Conservation (phyloP, 148 eudicot species). For the Amaranthus hypochondriacus region DNA sequence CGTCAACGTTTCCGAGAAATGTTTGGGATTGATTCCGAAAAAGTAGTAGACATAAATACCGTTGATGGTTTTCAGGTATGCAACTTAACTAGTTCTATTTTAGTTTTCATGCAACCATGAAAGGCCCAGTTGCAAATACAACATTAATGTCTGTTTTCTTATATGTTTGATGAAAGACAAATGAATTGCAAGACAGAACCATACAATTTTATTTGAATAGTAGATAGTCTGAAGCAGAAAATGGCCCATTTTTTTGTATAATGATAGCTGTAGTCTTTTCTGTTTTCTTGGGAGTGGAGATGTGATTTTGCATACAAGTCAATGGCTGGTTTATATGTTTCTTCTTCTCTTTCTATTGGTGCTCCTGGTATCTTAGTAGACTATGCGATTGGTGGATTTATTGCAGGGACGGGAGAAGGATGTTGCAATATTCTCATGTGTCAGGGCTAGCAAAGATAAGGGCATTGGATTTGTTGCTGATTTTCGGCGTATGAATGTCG, state of each 20-base stretch:
- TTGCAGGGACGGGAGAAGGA: constrained; percentile 94
- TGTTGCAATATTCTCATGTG: constrained; percentile 95
- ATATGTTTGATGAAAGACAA: not conserved
- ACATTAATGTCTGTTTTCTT: not conserved
- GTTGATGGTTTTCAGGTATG: constrained; percentile 97
- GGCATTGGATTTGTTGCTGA: constrained; percentile 86
- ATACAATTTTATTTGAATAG: not conserved
- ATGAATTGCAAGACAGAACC: not conserved
- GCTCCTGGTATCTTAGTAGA: not conserved
- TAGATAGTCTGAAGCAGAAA: not conserved
- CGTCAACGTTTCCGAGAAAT: constrained; percentile 53
- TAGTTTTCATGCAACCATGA: constrained; percentile 1
- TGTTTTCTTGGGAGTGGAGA: too few species aligned
- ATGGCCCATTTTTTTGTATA: not conserved
- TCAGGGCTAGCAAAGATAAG: constrained; percentile 66
- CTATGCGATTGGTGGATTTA: constrained; percentile 8
- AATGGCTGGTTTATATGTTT: not conserved
- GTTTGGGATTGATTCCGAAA: constrained; percentile 79
- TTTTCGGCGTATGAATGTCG: constrained; percentile 93
- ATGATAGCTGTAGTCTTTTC: too few species aligned
- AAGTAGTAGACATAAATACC: constrained; percentile 85
- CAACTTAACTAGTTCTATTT: not conserved
- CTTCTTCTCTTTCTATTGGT: not conserved
- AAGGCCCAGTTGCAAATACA: not conserved
- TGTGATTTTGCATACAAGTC: not conserved